Base-by-base conservation (phyloP, 2,329 filamentous ascomycete genomes). In the Penicillium nordicum region DNA sequence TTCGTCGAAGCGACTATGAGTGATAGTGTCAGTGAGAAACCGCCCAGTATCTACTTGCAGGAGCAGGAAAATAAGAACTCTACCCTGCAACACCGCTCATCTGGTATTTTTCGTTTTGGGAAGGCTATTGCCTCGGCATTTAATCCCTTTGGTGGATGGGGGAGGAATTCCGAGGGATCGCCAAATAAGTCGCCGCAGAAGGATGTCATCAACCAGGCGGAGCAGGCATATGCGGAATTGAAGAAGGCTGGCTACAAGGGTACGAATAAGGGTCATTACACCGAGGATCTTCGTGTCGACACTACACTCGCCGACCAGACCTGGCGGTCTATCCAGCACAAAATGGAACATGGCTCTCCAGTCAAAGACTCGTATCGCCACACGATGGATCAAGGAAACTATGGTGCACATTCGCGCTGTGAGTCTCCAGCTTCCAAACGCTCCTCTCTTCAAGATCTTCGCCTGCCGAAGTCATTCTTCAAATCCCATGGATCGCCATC, bases 1-100 rank as follows among this genome's bases (percentile, higher is more conserved):
- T 88, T 88, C 63, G 73, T 83, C 37, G 92, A 96, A 75, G 92
- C 88, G 40, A 93, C 88, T 67, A 93, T 96, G 89, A 90, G 87
- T 68, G 90, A 95, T 73, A 86, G 89, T 62, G 79, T 84, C 32
- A 92, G 88, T 67, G 82, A 84, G 57, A 83, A 80, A 57, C 90
- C 90, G 29, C 89, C 89, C 0, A 80, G 82, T 43, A 80, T 84
- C 40, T 92, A 89, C 71, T 79, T 88, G 41, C 84, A 37, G 21
- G 53, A 55, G 10, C 46, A 76, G 7, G 68, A 74, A 12, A 56
- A 62, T 11, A 67, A 66, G 36, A 62, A 62, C 3, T 45, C 61
- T 11, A 50, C 58, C 10, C 61, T 64, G 12, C 66, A 64, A 23
- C 60, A 69, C 14, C 70, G 75, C 8, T 69, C 74, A 14, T 79